Conservation (phyloP, 768 basidiomycete genomes). For the Lepiota venenata region DNA sequence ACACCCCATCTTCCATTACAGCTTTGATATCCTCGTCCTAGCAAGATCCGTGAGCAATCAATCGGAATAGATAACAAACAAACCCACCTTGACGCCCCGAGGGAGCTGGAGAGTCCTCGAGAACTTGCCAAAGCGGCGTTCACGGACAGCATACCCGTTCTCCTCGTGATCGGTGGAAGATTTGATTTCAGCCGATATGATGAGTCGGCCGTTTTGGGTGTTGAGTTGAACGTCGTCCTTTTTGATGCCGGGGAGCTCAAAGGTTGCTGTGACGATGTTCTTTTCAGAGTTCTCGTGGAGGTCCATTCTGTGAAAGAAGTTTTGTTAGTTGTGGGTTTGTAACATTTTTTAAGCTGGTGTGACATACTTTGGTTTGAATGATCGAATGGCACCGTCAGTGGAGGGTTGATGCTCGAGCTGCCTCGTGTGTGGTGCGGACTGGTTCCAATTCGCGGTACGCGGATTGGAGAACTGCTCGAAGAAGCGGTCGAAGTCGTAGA, state of each 20-base stretch:
- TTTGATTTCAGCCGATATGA: constrained; percentile 41
- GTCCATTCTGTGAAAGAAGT: constrained; percentile 37
- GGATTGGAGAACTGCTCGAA: background rate
- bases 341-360: too few species aligned
- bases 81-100: constrained; percentile 38
- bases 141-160: constrained; percentile 32
- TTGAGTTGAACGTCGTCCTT: constrained; percentile 46
- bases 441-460: background rate
- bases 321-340: too few species aligned
- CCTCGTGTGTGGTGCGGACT: background rate
- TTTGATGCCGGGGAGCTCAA: constrained; percentile 50
- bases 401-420: too few species aligned
- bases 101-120: constrained; percentile 43
- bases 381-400: too few species aligned
- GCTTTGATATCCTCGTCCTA: too few species aligned
- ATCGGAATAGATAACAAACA: too few species aligned
- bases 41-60: too few species aligned
- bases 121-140: constrained; percentile 40
- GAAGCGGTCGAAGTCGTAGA: constrained; percentile 16
- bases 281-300: constrained; percentile 40
- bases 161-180: constrained; percentile 25
- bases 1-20: constrained; percentile 15
- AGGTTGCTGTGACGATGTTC: constrained; percentile 44
- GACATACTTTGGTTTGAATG: too few species aligned
- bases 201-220: constrained; percentile 40